Evolutionary conservation across 2,329 filamentous ascomycete genomes (phyloP).

Genomic region (Colletotrichum brevisporum): DNA sequence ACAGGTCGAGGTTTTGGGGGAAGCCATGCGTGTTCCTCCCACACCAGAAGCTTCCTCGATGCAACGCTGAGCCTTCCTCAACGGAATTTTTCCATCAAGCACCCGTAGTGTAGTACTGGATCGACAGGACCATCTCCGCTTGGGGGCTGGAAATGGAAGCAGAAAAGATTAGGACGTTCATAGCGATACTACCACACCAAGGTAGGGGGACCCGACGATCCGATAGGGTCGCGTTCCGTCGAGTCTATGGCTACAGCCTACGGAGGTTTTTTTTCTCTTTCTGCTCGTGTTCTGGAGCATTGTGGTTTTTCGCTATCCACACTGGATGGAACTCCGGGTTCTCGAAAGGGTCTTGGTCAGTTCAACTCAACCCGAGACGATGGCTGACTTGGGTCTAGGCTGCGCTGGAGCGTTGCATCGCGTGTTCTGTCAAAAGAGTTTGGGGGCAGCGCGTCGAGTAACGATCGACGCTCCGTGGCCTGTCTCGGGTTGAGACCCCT

Average conservation of each 20-base stretch:
- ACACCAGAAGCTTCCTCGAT: slow-evolving; percentile 9
- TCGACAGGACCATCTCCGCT: slow-evolving; percentile 21
- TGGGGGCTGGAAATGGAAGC: background rate
- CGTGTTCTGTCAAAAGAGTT: slow-evolving; percentile 2
- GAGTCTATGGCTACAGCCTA: slow-evolving; percentile 8
- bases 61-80: slow-evolving; percentile 12
- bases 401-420: slow-evolving; percentile 31
- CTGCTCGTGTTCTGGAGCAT: background rate
- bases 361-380: background rate
- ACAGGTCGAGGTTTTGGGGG: background rate
- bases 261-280: slow-evolving; percentile 16
- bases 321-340: slow-evolving; percentile 13
- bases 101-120: background rate
- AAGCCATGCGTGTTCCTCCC: background rate
- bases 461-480: slow-evolving; percentile 21
- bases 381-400: slow-evolving; percentile 14
- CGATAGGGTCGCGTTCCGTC: slow-evolving; percentile 23
- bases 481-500: background rate
- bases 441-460: slow-evolving; percentile 15
- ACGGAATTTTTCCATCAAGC: slow-evolving; percentile 8
- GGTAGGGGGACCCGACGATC: slow-evolving; percentile 13
- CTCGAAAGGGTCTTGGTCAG: slow-evolving; percentile 5
- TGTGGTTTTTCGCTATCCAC: slow-evolving; percentile 5
- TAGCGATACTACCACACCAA: no score
- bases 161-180: background rate